phyloP scores from a whole-genome alignment of 2,329 filamentous ascomycete species.

The Sporothrix dimorphospora region DNA sequence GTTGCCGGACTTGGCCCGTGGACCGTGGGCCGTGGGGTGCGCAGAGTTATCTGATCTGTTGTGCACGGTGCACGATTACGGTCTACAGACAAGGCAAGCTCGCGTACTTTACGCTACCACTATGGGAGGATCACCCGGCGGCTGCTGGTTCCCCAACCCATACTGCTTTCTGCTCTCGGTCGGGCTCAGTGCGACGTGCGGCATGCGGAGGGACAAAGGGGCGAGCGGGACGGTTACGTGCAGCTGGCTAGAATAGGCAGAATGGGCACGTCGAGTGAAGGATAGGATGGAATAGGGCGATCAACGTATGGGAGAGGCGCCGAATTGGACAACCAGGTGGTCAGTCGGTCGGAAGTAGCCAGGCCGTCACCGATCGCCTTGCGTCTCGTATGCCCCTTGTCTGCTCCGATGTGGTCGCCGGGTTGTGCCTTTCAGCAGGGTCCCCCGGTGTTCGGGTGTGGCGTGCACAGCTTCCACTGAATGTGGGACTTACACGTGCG shows the following conservation, averaged over 20 bases:
- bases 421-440: not conserved
- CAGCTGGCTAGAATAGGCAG: not conserved
- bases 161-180: not conserved
- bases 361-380: no score
- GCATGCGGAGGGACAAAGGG: no score
- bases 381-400: no score
- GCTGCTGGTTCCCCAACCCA: not conserved
- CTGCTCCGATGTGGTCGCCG: no score
- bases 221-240: not conserved
- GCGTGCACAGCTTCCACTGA: not conserved
- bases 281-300: no score
- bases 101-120: not conserved
- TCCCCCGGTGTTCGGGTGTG: not conserved
- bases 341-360: no score
- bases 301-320: no score
- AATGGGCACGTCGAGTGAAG: not conserved
- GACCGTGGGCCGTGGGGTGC: not conserved
- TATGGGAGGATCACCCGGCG: not conserved
- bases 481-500: not conserved
- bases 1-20: not conserved
- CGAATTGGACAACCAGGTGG: no score
- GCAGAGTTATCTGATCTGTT: slow-evolving; percentile 12
- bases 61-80: slow-evolving; percentile 11
- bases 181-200: not conserved
- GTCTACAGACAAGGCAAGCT: no score